Percentiles rank a stretch among this genome's conserved stretches.
Conservation (phyloP, 2,329 filamentous ascomycete genomes). For the Fusarium sarcochroum region DNA sequence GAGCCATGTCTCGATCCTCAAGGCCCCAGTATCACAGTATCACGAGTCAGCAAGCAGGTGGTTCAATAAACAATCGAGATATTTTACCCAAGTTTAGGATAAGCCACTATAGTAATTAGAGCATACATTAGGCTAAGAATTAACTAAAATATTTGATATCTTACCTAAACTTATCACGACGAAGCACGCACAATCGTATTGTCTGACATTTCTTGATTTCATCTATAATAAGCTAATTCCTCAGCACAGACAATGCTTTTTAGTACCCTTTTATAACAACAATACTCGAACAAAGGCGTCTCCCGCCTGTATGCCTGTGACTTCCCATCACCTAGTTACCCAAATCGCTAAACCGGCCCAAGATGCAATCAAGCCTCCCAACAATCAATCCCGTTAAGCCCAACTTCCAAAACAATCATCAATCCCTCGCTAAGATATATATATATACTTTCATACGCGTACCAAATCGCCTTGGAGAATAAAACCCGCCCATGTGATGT, state of each 20-base stretch:
- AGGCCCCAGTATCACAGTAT: too few relatives aligned
- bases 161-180: too few relatives aligned
- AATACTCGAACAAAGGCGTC: slow-evolving; percentile 27
- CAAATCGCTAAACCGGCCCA: slow-evolving; percentile 29
- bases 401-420: slow-evolving; percentile 16
- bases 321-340: slow-evolving; percentile 21
- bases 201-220: slow-evolving; percentile 18
- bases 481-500: neutral
- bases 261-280: slow-evolving; percentile 7
- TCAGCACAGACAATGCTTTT: slow-evolving; percentile 17
- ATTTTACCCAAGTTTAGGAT: too few relatives aligned
- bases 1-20: too few relatives aligned
- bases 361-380: slow-evolving; percentile 16
- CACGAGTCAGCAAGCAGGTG: too few relatives aligned
- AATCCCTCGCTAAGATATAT: slow-evolving; percentile 5
- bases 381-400: slow-evolving; percentile 4
- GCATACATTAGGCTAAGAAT: too few relatives aligned
- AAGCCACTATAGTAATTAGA: too few relatives aligned
- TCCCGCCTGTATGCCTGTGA: slow-evolving; percentile 6
- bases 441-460: slow-evolving; percentile 8
- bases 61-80: too few relatives aligned
- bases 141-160: too few relatives aligned
- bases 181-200: neutral
- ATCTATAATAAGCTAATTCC: slow-evolving; percentile 26
- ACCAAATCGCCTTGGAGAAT: slow-evolving; percentile 1